These are phyloP conservation scores for Euphrasia confusa DNA, from an alignment of 257 asterid species.

Conservation along the genomic window DNA sequence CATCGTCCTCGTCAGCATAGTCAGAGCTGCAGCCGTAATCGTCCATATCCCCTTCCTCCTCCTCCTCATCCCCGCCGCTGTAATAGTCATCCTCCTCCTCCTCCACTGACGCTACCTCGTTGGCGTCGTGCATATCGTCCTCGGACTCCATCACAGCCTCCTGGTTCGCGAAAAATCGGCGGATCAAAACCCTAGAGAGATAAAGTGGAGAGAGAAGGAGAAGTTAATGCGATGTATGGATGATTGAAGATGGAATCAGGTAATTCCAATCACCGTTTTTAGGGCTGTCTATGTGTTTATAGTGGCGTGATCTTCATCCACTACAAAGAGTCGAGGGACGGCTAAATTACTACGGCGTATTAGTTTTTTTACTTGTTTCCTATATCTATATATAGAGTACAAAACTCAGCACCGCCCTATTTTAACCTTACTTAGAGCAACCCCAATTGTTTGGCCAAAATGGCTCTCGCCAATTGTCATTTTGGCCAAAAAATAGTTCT, in stretches of 20 bases:
- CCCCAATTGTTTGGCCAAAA: too few species aligned
- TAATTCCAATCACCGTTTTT: constrained; percentile 18
- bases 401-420: too few species aligned
- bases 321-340: too few species aligned
- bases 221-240: constrained; percentile 10
- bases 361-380: too few species aligned
- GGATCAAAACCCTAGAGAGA: constrained; percentile 36
- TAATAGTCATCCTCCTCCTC: constrained; percentile 77
- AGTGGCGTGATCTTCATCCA: constrained; percentile 35
- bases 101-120: constrained; percentile 67
- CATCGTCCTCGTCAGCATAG: constrained; percentile 39
- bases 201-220: constrained; percentile 11
- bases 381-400: too few species aligned
- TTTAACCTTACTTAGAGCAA: too few species aligned
- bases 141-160: constrained; percentile 60
- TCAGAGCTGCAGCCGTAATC: constrained; percentile 31
- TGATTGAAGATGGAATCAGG: constrained; percentile 25
- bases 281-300: constrained; percentile 16
- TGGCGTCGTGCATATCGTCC: constrained; percentile 94
- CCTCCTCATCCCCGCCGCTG: constrained; percentile 37
- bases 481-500: too few species aligned
- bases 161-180: constrained; percentile 20
- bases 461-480: too few species aligned
- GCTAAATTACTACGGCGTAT: too few species aligned
- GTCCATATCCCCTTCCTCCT: constrained; percentile 34